These are phyloP conservation scores for Multifurca ochricompacta DNA, from an alignment of 768 basidiomycete genomes.

Conservation along the genomic window DNA sequence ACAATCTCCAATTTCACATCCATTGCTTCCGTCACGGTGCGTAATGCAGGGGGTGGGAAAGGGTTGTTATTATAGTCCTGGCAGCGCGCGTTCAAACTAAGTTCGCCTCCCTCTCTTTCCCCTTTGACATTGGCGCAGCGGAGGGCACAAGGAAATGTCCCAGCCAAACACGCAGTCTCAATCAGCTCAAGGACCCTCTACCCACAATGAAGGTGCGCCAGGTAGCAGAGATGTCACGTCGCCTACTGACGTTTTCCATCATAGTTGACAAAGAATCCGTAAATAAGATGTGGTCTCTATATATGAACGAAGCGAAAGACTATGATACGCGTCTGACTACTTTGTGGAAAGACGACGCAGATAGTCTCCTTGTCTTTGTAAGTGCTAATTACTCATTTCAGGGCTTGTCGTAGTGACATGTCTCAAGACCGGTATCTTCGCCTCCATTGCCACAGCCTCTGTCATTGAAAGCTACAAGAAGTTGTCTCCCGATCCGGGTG, in stretches of 20 bases:
- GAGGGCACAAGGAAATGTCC: neutral
- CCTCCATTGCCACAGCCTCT: slow-evolving; percentile 18
- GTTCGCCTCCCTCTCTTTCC: neutral
- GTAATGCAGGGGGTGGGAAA: too few species aligned
- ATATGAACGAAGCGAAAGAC: slow-evolving; percentile 6
- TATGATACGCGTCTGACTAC: slow-evolving; percentile 7
- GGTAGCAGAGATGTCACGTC: neutral
- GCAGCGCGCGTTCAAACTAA: neutral
- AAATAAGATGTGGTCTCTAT: slow-evolving; percentile 16
- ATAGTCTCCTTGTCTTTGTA: slow-evolving; percentile 16
- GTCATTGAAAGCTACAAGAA: slow-evolving; percentile 19
- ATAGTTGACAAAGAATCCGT: neutral
- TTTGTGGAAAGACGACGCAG: slow-evolving; percentile 16
- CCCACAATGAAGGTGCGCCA: neutral
- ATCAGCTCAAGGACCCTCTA: neutral
- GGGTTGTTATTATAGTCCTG: neutral
- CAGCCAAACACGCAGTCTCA: neutral
- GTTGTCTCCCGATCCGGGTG: slow-evolving; percentile 10
- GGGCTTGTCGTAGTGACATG: neutral
- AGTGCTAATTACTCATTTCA: neutral
- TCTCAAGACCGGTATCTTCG: slow-evolving; percentile 22
- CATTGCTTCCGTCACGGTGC: neutral
- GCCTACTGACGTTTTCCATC: neutral
- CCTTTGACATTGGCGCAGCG: neutral
- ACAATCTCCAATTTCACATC: too few species aligned